Conservation (phyloP, 1,284 basidiomycete genomes). For the Pterulicium gracile region DNA sequence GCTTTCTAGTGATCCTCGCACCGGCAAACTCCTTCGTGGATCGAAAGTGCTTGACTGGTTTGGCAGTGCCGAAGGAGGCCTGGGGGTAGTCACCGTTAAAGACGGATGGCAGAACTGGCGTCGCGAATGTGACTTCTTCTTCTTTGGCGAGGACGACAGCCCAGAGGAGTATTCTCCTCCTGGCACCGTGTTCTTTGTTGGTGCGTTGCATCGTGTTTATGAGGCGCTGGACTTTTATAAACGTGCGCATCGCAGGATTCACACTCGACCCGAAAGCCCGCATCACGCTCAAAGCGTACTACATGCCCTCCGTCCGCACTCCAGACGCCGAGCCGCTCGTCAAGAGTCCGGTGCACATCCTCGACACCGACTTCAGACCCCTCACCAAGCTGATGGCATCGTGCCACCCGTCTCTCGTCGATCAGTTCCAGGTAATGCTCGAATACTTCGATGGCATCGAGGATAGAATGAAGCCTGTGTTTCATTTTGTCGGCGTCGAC, state of each 20-base stretch:
- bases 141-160: not conserved
- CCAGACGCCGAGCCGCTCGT: not conserved
- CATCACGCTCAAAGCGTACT: not conserved
- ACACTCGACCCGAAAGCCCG: not conserved
- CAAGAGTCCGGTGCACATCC: conserved; percentile 10
- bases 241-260: no score
- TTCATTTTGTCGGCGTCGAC: conserved; percentile 19
- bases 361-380: conserved; percentile 15
- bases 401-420: conserved; percentile 15
- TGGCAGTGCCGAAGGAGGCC: not conserved
- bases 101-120: not conserved
- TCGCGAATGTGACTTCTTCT: not conserved
- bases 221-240: no score
- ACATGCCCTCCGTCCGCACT: not conserved
- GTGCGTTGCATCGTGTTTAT: not conserved
- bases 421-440: conserved; percentile 16
- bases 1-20: no score
- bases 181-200: not conserved
- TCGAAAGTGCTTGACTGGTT: not conserved
- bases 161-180: not conserved
- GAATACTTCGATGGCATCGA: conserved; percentile 16
- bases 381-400: conserved; percentile 14
- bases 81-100: not conserved
- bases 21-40: not conserved
- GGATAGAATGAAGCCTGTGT: conserved; percentile 12